Percentiles rank a stretch among this genome's conserved stretches.
phyloP scores from a whole-genome alignment of 1,139 yeast genomes.

The Starmera stellimalicola region DNA sequence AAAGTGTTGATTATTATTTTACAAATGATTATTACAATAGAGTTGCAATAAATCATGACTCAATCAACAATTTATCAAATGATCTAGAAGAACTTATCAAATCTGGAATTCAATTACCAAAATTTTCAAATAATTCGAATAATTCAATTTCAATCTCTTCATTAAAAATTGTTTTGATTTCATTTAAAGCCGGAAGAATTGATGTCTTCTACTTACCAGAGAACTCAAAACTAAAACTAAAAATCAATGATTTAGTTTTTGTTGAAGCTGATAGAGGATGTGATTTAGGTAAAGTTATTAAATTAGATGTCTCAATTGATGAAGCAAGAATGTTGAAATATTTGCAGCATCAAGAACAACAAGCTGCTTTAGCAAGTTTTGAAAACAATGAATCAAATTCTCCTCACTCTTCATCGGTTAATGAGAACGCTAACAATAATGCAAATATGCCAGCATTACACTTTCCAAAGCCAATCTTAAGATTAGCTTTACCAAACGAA shows the following conservation, averaged over 20 bases:
- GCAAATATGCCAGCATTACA: slow-evolving; percentile 21
- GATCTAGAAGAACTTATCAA: slow-evolving; percentile 8
- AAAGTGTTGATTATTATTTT: slow-evolving; percentile 16
- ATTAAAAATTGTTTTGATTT: slow-evolving; percentile 52
- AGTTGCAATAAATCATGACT: slow-evolving; percentile 11
- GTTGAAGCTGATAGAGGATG: slow-evolving; percentile 96
- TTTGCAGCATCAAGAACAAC: slow-evolving; percentile 39
- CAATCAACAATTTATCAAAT: slow-evolving; percentile 2
- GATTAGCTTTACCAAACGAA: slow-evolving; percentile 34
- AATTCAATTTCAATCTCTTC: slow-evolving; percentile 18
- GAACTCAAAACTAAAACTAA: slow-evolving; percentile 40
- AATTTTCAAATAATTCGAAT: slow-evolving; percentile 4
- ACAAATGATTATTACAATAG: slow-evolving; percentile 15
- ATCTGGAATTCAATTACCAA: slow-evolving; percentile 12
- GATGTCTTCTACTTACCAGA: slow-evolving; percentile 72
- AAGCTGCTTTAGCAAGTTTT: slow-evolving; percentile 30
- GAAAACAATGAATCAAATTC: slow-evolving; percentile 12
- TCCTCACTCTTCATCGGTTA: slow-evolving; percentile 18
- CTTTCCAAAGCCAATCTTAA: slow-evolving; percentile 63
- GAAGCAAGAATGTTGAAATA: slow-evolving; percentile 80
- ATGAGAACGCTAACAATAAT: slow-evolving; percentile 2
- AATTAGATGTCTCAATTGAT: slow-evolving; percentile 57
- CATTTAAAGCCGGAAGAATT: slow-evolving; percentile 78
- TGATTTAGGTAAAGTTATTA: slow-evolving; percentile 76
- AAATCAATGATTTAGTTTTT: slow-evolving; percentile 72